A percentile compares a stretch with the other conserved stretches of the same genome.
phyloP scores from a whole-genome alignment of 1,284 basidiomycete species.

The Ustilago crameri region DNA sequence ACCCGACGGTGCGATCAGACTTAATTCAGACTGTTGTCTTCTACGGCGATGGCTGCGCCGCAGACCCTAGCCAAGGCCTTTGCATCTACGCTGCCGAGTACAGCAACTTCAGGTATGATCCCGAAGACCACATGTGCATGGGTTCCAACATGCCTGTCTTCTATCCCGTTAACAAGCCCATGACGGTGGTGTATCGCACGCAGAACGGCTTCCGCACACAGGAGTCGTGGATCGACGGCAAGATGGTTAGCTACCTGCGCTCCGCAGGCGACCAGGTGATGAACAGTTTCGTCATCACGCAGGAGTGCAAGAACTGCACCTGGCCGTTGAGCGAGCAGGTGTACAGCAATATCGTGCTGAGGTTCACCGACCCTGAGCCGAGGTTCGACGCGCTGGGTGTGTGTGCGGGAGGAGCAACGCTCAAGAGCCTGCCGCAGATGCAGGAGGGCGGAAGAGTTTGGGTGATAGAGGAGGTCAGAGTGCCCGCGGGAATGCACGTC shows the following conservation, averaged over 20 bases:
- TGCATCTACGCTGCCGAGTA: slow-evolving; percentile 43
- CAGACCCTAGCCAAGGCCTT: slow-evolving; percentile 21
- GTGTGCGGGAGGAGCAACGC: slow-evolving; percentile 30
- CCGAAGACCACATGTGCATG: slow-evolving; percentile 45
- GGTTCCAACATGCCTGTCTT: slow-evolving; percentile 42
- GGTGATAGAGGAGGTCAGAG: slow-evolving; percentile 36
- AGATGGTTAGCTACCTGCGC: slow-evolving; percentile 39
- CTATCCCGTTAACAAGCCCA: slow-evolving; percentile 18
- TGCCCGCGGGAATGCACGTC: slow-evolving; percentile 31
- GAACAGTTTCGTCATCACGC: slow-evolving; percentile 50
- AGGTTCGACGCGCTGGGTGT: slow-evolving; percentile 27
- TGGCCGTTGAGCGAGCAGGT: slow-evolving; percentile 41
- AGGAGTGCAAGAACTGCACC: slow-evolving; percentile 38
- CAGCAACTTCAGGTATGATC: slow-evolving; percentile 30
- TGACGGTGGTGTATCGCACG: slow-evolving; percentile 39
- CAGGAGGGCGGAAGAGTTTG: slow-evolving; percentile 20
- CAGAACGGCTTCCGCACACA: slow-evolving; percentile 42
- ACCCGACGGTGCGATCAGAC: slow-evolving; percentile 17
- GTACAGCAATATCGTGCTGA: slow-evolving; percentile 32
- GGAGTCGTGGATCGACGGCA: slow-evolving; percentile 39
- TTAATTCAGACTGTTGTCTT: slow-evolving; percentile 45
- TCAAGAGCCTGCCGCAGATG: slow-evolving; percentile 14
- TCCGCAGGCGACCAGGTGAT: slow-evolving; percentile 41
- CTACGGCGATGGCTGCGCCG: slow-evolving; percentile 46
- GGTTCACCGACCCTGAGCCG: slow-evolving; percentile 25